Evolutionary conservation across 495 filamentous ascomycete species (phyloP).

Genomic region (Diplogelasinospora grovesii): DNA sequence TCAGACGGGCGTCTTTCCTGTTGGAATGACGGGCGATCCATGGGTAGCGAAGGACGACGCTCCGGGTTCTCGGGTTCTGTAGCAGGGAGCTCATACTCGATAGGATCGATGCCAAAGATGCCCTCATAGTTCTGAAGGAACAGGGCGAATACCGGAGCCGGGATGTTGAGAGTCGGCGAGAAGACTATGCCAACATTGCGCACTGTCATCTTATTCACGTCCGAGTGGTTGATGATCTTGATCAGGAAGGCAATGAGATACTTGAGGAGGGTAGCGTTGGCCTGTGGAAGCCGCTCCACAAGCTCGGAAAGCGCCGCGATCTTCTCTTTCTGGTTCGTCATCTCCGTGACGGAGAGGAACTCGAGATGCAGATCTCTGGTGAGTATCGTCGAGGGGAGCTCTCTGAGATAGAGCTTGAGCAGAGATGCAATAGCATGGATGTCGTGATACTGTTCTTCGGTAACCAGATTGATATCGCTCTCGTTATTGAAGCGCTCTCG

Average conservation of each 20-base stretch:
- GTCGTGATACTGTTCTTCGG: conserved; percentile 82
- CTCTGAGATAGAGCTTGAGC: conserved; percentile 88
- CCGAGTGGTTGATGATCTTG: conserved; percentile 79
- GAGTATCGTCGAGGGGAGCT: conserved; percentile 83
- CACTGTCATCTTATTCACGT: conserved; percentile 96
- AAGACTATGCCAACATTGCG: conserved; percentile 98
- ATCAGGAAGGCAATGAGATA: conserved; percentile 83
- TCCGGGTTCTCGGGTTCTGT: conserved; percentile 19
- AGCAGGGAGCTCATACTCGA: conserved; percentile 46
- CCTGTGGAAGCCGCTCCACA: conserved; percentile 74
- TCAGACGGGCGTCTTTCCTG: conserved; percentile 25
- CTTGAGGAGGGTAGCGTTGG: conserved; percentile 71
- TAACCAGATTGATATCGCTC: conserved; percentile 83
- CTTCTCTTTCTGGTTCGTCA: conserved; percentile 69
- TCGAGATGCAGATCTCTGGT: conserved; percentile 86
- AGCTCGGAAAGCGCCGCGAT: conserved; percentile 74
- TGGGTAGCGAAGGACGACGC: conserved; percentile 18
- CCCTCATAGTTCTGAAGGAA: conserved; percentile 84
- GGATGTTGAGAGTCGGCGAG: conserved; percentile 96
- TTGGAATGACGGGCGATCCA: conserved; percentile 24
- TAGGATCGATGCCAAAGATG: conserved; percentile 70
- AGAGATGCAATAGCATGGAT: conserved; percentile 93
- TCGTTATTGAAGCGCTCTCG: conserved; percentile 90
- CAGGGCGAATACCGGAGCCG: conserved; percentile 86
- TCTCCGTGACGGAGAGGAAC: conserved; percentile 79